These are phyloP conservation scores for Syzygium jambos DNA, from an alignment of 345 rosid genomes.

Conservation along the genomic window DNA sequence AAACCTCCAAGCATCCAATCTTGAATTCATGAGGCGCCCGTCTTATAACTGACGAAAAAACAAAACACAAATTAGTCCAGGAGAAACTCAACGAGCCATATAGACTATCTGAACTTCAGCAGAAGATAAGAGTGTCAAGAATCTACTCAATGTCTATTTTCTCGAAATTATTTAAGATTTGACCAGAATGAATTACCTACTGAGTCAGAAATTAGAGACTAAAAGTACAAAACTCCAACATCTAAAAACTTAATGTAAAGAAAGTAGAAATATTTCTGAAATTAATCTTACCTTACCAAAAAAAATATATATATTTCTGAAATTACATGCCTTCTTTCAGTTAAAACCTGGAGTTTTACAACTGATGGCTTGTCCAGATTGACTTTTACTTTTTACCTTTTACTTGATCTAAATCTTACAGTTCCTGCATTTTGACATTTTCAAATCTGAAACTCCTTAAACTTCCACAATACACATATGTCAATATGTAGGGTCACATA, in stretches of 20 bases:
- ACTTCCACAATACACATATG: background rate
- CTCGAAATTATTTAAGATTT: background rate
- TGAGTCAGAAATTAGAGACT: background rate
- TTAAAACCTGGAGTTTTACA: background rate
- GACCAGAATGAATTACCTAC: background rate
- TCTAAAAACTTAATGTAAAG: background rate
- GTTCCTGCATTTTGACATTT: background rate
- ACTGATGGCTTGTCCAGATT: background rate
- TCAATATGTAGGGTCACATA: background rate
- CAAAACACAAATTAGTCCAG: background rate
- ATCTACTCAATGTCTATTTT: background rate
- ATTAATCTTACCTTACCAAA: too few relatives aligned
- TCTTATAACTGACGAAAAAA: conserved; percentile 57
- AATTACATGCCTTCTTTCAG: background rate
- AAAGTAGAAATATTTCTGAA: background rate
- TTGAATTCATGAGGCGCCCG: conserved; percentile 99
- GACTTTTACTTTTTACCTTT: background rate
- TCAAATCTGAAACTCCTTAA: background rate
- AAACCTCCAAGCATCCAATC: conserved; percentile 97
- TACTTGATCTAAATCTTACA: background rate
- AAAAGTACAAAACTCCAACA: background rate
- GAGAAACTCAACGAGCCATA: background rate
- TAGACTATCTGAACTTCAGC: background rate
- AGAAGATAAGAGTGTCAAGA: background rate
- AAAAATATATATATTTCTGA: background rate